These are phyloP conservation scores for Cyberlindnera xylosilytica DNA, from an alignment of 805 yeast species.

Conservation along the genomic window DNA sequence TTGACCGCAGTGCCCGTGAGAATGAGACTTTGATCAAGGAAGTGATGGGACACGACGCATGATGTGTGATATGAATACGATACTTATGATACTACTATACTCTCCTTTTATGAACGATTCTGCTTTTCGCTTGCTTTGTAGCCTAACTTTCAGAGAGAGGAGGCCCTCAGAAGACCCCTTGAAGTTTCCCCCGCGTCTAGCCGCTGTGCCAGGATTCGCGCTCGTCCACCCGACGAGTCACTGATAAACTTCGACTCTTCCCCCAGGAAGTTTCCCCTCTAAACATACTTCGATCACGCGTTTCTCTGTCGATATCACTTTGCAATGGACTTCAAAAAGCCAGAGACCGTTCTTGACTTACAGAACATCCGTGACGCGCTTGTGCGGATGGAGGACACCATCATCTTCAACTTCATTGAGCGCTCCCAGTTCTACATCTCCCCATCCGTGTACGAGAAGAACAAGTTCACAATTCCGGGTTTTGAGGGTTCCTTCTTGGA, in stretches of 20 bases:
- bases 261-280: no score
- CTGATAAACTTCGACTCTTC: no score
- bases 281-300: no score
- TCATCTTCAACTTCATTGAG: constrained; percentile 88
- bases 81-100: no score
- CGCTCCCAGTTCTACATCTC: constrained; percentile 82
- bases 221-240: no score
- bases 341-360: constrained; percentile 77
- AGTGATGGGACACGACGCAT: constrained; percentile 61
- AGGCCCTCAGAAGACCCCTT: no score
- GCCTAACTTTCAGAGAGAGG: no score
- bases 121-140: no score
- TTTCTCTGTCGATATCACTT: no score
- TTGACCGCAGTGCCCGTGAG: constrained; percentile 43
- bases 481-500: constrained; percentile 83
- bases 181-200: no score
- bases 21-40: constrained; percentile 79
- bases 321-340: constrained; percentile 80
- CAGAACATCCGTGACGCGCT: constrained; percentile 80
- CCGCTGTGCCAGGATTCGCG: no score
- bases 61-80: background rate
- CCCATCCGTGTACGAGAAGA: constrained; percentile 65
- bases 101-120: no score
- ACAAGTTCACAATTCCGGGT: constrained; percentile 57
- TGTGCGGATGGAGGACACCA: constrained; percentile 94